Percentiles rank a stretch among this genome's conserved stretches.
These are phyloP conservation scores for Paramarasmius palmivorus DNA, from an alignment of 1,284 basidiomycete genomes.

Conservation along the genomic window DNA sequence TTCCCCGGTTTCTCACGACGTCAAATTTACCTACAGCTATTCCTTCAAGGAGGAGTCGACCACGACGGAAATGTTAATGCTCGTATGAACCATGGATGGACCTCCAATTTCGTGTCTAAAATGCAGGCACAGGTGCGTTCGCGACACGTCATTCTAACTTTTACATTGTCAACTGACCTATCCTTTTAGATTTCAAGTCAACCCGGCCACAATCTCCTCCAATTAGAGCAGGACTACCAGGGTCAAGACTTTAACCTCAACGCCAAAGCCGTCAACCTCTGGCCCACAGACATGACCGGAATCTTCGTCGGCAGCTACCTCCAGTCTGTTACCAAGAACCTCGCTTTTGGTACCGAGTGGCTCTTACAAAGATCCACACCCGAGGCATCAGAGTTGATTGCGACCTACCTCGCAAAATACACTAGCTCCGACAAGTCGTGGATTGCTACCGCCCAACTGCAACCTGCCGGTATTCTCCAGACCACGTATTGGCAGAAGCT, in stretches of 20 bases:
- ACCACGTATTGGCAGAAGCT: constrained; percentile 97
- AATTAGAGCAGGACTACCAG: constrained; percentile 93
- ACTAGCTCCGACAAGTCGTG: constrained; percentile 74
- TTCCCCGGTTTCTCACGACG: constrained; percentile 16
- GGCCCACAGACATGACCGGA: constrained; percentile 86
- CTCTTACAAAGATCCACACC: constrained; percentile 83
- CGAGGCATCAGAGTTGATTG: constrained; percentile 70
- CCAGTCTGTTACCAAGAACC: constrained; percentile 91
- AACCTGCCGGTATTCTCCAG: constrained; percentile 85
- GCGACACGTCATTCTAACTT: neutral
- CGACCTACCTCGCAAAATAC: constrained; percentile 90
- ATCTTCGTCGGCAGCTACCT: constrained; percentile 94
- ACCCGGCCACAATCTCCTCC: constrained; percentile 84
- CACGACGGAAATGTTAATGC: constrained; percentile 90
- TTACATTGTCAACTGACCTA: constrained; percentile 16
- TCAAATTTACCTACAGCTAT: constrained; percentile 53
- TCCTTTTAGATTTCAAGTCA: constrained; percentile 58
- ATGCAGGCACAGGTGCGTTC: constrained; percentile 81
- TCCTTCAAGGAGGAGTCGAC: constrained; percentile 94
- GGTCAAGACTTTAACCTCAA: constrained; percentile 90
- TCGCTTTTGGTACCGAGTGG: constrained; percentile 91
- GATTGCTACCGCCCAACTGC: constrained; percentile 93
- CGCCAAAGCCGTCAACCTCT: constrained; percentile 92
- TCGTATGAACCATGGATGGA: constrained; percentile 91
- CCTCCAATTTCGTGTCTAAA: constrained; percentile 80